Evolutionary conservation across 1,284 basidiomycete species (phyloP).

Genomic region (Rhodotorula sp.): DNA sequence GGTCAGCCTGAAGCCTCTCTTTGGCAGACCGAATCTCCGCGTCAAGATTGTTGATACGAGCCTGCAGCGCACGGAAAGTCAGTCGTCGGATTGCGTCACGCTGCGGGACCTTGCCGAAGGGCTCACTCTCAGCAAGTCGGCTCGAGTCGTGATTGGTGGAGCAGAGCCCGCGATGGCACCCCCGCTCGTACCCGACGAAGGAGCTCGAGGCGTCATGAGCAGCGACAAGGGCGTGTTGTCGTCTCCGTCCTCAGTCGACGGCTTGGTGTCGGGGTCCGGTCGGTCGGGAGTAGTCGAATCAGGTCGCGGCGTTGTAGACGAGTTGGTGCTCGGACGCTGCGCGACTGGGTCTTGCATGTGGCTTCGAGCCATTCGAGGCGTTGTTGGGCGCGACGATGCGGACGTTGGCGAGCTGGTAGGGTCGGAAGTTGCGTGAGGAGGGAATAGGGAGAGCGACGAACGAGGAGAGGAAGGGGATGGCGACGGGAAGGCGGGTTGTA

Average conservation of each 20-base stretch:
- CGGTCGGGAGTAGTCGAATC: too few species aligned
- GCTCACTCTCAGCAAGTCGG: slow-evolving; percentile 29
- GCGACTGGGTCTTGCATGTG: not conserved
- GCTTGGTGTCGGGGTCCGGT: too few species aligned
- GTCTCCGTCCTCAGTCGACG: not conserved
- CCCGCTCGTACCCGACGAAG: too few species aligned
- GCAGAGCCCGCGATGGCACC: not conserved
- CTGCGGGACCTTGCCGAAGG: too few species aligned
- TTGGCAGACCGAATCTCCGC: slow-evolving; percentile 60
- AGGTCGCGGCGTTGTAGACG: too few species aligned
- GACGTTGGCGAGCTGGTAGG: not conserved
- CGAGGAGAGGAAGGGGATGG: not conserved
- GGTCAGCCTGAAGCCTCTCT: slow-evolving; percentile 64
- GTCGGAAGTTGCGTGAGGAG: not conserved
- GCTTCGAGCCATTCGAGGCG: not conserved
- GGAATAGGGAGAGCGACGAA: not conserved
- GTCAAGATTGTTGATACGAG: slow-evolving; percentile 66
- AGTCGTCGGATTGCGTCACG: too few species aligned
- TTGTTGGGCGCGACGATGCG: not conserved
- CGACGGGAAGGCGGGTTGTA: not conserved
- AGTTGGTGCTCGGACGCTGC: not conserved
- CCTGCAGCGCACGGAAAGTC: slow-evolving; percentile 44
- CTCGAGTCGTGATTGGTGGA: slow-evolving; percentile 10
- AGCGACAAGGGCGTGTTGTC: not conserved
- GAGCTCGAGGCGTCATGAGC: too few species aligned